phyloP scores from a whole-genome alignment of 2,329 filamentous ascomycete species.

The Colletotrichum endophyticum region DNA sequence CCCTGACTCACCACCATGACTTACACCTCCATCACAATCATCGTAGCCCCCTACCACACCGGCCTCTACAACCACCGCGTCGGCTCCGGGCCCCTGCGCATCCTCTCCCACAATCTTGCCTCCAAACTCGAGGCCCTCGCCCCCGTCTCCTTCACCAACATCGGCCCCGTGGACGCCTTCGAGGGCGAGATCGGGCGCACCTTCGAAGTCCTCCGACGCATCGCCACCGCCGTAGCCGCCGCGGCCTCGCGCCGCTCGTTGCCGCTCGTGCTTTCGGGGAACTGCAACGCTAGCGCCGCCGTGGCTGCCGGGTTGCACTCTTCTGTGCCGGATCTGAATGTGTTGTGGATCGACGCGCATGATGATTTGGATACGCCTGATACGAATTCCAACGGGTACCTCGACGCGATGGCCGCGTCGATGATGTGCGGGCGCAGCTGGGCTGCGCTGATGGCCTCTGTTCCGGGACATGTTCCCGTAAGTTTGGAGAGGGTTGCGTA shows the following conservation, averaged over 20 bases:
- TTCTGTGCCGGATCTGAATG: not conserved
- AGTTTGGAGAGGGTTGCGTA: not conserved
- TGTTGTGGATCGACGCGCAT: constrained; percentile 45
- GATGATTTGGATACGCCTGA: constrained; percentile 43
- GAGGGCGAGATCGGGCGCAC: constrained; percentile 43
- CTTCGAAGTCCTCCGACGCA: constrained; percentile 43
- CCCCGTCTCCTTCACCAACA: constrained; percentile 25
- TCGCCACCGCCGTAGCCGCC: constrained; percentile 32
- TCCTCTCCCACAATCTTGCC: constrained; percentile 33
- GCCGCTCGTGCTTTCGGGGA: constrained; percentile 42
- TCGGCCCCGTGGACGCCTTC: constrained; percentile 36
- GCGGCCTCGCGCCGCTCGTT: constrained; percentile 33
- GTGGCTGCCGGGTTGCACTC: constrained; percentile 36
- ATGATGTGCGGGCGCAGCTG: constrained; percentile 39
- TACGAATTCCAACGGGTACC: constrained; percentile 38
- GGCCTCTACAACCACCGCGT: constrained; percentile 39
- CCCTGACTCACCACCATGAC: not conserved
- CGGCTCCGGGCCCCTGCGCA: constrained; percentile 38
- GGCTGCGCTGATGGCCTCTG: constrained; percentile 26
- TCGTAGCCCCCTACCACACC: constrained; percentile 44
- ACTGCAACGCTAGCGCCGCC: constrained; percentile 40
- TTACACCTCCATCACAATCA: constrained; percentile 32
- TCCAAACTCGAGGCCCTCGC: constrained; percentile 27
- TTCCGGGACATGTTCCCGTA: constrained; percentile 1
- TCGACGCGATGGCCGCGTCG: constrained; percentile 39